A percentile compares a stretch with the other conserved stretches of the same genome.
phyloP scores from a whole-genome alignment of 1,284 basidiomycete genomes.

The Chondrostereum purpureum region DNA sequence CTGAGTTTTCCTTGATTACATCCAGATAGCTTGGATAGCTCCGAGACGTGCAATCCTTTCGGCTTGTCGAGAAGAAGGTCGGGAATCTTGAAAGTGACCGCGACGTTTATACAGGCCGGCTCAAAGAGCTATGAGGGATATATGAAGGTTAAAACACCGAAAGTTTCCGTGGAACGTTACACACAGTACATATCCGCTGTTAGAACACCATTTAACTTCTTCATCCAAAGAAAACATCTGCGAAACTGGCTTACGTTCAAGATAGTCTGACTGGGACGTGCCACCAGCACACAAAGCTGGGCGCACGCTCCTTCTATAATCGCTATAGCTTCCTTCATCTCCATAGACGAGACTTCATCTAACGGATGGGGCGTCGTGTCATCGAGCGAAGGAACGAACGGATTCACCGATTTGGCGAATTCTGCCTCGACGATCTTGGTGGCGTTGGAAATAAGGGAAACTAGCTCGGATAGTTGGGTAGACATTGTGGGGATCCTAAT shows the following conservation, averaged over 20 bases:
- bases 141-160: background rate
- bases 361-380: too few relatives aligned
- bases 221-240: background rate
- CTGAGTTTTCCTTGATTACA: constrained; percentile 21
- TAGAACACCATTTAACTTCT: too few relatives aligned
- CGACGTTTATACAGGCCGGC: constrained; percentile 12
- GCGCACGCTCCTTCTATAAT: constrained; percentile 15
- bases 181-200: background rate
- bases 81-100: constrained; percentile 14
- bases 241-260: constrained; percentile 9
- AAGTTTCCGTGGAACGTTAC: too few relatives aligned
- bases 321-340: constrained; percentile 9
- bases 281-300: constrained; percentile 11
- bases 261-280: constrained; percentile 10
- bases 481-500: too few relatives aligned
- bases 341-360: too few relatives aligned
- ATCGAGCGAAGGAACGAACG: too few relatives aligned
- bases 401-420: too few relatives aligned
- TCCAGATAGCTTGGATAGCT: constrained; percentile 18
- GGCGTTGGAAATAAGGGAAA: too few relatives aligned
- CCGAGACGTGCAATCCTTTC: constrained; percentile 19
- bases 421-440: too few relatives aligned
- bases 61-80: constrained; percentile 20
- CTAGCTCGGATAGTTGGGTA: too few relatives aligned
- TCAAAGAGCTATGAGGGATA: constrained; percentile 7